phyloP scores from a whole-genome alignment of 345 rosid genomes.

The Sapria himalayana region DNA sequence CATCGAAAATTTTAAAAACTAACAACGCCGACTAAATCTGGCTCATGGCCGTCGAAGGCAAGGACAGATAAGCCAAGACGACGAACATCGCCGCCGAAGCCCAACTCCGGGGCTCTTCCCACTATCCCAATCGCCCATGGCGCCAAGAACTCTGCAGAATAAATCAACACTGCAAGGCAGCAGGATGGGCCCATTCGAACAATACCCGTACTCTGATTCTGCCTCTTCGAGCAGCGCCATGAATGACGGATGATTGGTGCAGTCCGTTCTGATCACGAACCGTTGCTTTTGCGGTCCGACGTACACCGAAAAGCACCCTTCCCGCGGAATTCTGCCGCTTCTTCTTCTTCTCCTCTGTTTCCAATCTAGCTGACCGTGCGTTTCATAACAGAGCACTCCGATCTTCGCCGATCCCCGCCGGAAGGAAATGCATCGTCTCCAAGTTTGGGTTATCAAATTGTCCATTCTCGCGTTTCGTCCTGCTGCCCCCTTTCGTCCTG shows the following conservation, averaged over 20 bases:
- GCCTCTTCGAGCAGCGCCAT: conserved; percentile 55
- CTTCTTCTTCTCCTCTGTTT: conserved; percentile 8
- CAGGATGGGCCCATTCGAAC: conserved; percentile 36
- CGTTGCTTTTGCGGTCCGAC: conserved; percentile 42
- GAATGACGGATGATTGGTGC: conserved; percentile 52
- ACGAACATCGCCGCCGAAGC: conserved; percentile 4
- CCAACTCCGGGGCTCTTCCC: conserved; percentile 8
- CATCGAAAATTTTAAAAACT: no score
- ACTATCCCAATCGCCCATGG: conserved; percentile 17
- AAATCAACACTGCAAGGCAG: conserved; percentile 60
- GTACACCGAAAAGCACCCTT: conserved; percentile 54
- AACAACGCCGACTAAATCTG: no score
- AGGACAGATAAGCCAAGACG: no score
- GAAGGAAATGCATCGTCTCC: no score
- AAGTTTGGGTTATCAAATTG: no score
- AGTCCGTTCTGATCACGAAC: conserved; percentile 28
- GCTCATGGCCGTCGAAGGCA: no score
- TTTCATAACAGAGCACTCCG: no score
- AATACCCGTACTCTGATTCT: conserved; percentile 40
- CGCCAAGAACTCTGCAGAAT: conserved; percentile 35
- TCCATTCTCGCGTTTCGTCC: no score
- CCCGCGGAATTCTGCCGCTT: conserved; percentile 16
- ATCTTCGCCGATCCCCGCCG: no score
- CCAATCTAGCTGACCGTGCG: no score
- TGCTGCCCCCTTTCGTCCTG: no score